Evolutionary conservation across 176 grass and related monocot genomes (phyloP).

Genomic region (Themeda triandra): DNA sequence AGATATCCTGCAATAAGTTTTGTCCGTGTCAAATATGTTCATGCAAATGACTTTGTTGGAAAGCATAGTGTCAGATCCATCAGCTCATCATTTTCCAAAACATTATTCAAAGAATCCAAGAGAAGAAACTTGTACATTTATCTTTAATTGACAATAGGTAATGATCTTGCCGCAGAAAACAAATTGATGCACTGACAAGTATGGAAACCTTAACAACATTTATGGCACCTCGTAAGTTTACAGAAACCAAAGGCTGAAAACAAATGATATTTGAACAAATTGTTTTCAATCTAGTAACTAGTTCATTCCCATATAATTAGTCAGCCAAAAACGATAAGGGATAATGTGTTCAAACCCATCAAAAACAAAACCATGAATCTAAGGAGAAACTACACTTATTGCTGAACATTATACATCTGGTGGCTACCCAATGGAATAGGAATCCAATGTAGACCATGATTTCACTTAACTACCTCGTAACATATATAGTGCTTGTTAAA

Average conservation of each 20-base stretch:
- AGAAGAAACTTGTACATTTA: neutral
- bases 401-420: neutral
- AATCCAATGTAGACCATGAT: neutral
- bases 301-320: constrained; percentile 2
- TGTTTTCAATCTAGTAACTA: neutral
- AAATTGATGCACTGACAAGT: neutral
- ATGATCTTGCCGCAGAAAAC: neutral
- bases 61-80: neutral
- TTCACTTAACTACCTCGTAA: neutral
- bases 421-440: neutral
- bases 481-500: neutral
- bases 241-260: neutral
- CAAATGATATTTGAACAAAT: neutral
- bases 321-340: neutral
- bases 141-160: neutral
- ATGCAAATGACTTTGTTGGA: constrained; percentile 15
- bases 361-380: neutral
- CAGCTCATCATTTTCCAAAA: neutral
- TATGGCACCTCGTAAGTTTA: neutral
- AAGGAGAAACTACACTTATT: neutral
- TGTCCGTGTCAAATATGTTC: constrained; percentile 17
- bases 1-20: constrained; percentile 66
- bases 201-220: neutral
- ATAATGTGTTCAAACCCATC: constrained; percentile 11
- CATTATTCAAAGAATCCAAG: neutral